These are phyloP conservation scores for Cicer arietinum DNA, from an alignment of 306 rosid genomes.

Conservation along the genomic window DNA sequence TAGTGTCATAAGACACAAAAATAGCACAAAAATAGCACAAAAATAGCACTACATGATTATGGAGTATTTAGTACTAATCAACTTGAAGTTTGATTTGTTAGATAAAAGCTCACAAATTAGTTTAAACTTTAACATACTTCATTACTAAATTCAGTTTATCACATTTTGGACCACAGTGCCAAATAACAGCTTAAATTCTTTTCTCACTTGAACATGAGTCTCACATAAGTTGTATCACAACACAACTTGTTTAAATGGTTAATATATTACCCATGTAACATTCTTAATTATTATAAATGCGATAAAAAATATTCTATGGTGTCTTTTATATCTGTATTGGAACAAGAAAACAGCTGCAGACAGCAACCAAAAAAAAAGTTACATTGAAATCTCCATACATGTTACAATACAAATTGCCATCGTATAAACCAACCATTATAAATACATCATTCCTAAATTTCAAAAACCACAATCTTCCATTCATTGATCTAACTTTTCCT, in stretches of 20 bases:
- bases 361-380: not conserved
- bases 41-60: no score
- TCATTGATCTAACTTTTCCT: constrained; percentile 8
- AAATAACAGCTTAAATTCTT: not conserved
- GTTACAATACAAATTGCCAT: not conserved
- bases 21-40: no score
- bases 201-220: not conserved
- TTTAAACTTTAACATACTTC: not conserved
- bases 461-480: not conserved
- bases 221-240: not conserved
- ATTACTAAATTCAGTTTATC: not conserved
- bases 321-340: not conserved
- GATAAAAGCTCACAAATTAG: no score
- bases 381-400: constrained; percentile 29
- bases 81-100: no score
- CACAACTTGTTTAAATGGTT: not conserved
- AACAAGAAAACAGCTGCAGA: constrained; percentile 22
- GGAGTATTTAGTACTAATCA: no score
- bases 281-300: not conserved
- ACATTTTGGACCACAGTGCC: not conserved
- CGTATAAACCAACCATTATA: constrained; percentile 13
- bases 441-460: not conserved
- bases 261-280: not conserved
- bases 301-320: not conserved
- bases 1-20: no score